Percentiles rank a stretch among this genome's conserved stretches.
phyloP scores from a whole-genome alignment of 2,329 filamentous ascomycete genomes.

The Microdochium nivale region DNA sequence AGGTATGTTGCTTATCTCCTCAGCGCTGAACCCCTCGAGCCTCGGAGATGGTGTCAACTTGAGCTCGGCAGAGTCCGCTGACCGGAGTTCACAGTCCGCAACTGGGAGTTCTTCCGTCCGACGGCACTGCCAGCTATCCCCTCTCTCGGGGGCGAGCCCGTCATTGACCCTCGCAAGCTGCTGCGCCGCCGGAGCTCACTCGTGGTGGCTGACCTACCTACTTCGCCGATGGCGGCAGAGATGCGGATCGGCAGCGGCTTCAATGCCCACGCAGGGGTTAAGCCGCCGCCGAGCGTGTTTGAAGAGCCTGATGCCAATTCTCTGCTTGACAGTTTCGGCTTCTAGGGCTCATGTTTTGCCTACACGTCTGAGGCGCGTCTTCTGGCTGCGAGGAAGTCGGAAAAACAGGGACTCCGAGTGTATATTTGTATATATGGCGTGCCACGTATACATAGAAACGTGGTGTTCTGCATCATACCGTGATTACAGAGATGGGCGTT shows the following conservation, averaged over 20 bases:
- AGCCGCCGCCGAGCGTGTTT: conserved; percentile 68
- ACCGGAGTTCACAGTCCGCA: conserved; percentile 45
- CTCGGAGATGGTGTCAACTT: conserved; percentile 7
- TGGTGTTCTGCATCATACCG: too few species aligned
- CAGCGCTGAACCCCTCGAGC: too few species aligned
- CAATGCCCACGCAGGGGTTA: conserved; percentile 21
- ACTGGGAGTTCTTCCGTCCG: conserved; percentile 67
- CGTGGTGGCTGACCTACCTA: conserved; percentile 67
- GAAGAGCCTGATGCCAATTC: conserved; percentile 88
- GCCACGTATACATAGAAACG: too few species aligned
- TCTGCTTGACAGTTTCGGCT: conserved; percentile 86
- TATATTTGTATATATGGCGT: too few species aligned
- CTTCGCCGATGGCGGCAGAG: conserved; percentile 28
- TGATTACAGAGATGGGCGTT: too few species aligned
- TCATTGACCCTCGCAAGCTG: conserved; percentile 56
- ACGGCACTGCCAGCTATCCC: conserved; percentile 23
- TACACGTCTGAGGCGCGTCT: too few species aligned
- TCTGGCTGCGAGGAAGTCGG: too few species aligned
- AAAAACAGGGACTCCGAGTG: too few species aligned
- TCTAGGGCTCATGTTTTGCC: conserved; percentile 35
- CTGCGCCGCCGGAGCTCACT: conserved; percentile 66
- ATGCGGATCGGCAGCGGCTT: conserved; percentile 28
- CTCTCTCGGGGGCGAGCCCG: conserved; percentile 30
- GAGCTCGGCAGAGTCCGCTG: not conserved
- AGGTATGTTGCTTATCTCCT: conserved; percentile 40